phyloP scores from a whole-genome alignment of 352 stramenopile species.

The Phytophthora citricola region DNA sequence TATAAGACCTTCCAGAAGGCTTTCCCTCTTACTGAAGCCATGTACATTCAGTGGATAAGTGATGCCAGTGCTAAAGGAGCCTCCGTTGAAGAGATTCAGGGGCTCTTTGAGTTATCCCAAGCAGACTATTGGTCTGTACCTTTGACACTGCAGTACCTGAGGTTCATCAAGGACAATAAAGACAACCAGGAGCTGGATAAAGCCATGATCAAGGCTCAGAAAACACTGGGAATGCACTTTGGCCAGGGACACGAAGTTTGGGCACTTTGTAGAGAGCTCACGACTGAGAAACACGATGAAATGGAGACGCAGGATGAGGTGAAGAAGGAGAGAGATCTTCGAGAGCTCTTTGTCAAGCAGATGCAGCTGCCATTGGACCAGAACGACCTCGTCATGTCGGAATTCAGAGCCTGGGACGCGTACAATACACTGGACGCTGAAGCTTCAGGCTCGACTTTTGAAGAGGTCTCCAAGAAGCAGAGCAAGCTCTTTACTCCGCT shows the following conservation, averaged over 20 bases:
- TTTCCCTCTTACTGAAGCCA: constrained; percentile 63
- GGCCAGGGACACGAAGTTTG: constrained; percentile 68
- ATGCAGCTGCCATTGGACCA: constrained; percentile 70
- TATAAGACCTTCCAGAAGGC: constrained; percentile 55
- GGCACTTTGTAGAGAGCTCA: constrained; percentile 58
- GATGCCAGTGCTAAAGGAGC: constrained; percentile 28
- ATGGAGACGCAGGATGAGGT: constrained; percentile 3
- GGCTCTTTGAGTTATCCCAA: constrained; percentile 48
- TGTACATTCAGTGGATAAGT: constrained; percentile 65
- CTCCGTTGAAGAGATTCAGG: constrained; percentile 13
- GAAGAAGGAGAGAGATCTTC: constrained; percentile 49
- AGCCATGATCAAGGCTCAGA: constrained; percentile 41
- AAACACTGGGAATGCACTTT: constrained; percentile 57
- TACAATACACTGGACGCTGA: constrained; percentile 59
- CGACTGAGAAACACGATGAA: constrained; percentile 41
- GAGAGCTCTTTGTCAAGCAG: constrained; percentile 57
- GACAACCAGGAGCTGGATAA: constrained; percentile 32
- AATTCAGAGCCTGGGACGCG: constrained; percentile 73
- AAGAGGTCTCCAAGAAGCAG: constrained; percentile 44
- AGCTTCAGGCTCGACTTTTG: constrained; percentile 22
- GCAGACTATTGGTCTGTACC: constrained; percentile 68
- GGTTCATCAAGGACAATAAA: constrained; percentile 43
- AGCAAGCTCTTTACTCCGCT: constrained; percentile 50
- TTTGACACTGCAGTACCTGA: constrained; percentile 47
- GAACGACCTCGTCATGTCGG: constrained; percentile 78